These are phyloP conservation scores for Torulaspora franciscae DNA, from an alignment of 805 yeast genomes.

Conservation along the genomic window DNA sequence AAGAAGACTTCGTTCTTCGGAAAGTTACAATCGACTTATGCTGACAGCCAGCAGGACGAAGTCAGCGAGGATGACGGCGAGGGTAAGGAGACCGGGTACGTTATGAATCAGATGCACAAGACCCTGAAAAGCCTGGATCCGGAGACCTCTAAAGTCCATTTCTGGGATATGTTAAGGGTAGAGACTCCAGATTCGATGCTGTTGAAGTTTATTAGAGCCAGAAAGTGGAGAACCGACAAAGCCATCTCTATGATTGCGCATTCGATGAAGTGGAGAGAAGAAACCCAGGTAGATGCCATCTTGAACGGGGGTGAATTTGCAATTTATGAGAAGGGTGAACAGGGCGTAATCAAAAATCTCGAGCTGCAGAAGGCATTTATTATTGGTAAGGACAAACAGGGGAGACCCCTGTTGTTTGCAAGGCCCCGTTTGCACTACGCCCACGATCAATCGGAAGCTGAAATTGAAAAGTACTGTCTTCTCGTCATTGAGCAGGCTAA, in stretches of 20 bases:
- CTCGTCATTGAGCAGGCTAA: constrained; percentile 78
- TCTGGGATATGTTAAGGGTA: constrained; percentile 60
- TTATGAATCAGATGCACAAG: constrained; percentile 42
- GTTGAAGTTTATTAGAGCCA: constrained; percentile 75
- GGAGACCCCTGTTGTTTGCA: constrained; percentile 76
- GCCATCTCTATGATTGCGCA: constrained; percentile 66
- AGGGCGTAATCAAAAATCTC: constrained; percentile 40
- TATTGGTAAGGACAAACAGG: constrained; percentile 65
- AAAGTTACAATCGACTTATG: constrained; percentile 14
- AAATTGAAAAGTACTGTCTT: constrained; percentile 70
- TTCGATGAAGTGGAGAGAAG: constrained; percentile 74
- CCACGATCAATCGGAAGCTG: constrained; percentile 61
- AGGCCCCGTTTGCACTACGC: constrained; percentile 75
- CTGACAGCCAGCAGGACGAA: constrained; percentile 7
- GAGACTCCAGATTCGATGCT: constrained; percentile 79
- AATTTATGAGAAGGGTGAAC: constrained; percentile 44
- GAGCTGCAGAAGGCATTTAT: constrained; percentile 66
- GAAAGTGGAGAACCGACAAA: constrained; percentile 75
- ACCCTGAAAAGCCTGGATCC: constrained; percentile 51
- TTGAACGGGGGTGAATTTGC: constrained; percentile 69
- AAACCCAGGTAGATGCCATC: constrained; percentile 55
- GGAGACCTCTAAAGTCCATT: constrained; percentile 44
- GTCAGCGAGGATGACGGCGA: constrained; percentile 11
- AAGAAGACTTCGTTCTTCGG: constrained; percentile 29
- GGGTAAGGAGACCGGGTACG: constrained; percentile 18